phyloP scores from a whole-genome alignment of 352 stramenopile genomes.

The Globisporangium megalacanthum region DNA sequence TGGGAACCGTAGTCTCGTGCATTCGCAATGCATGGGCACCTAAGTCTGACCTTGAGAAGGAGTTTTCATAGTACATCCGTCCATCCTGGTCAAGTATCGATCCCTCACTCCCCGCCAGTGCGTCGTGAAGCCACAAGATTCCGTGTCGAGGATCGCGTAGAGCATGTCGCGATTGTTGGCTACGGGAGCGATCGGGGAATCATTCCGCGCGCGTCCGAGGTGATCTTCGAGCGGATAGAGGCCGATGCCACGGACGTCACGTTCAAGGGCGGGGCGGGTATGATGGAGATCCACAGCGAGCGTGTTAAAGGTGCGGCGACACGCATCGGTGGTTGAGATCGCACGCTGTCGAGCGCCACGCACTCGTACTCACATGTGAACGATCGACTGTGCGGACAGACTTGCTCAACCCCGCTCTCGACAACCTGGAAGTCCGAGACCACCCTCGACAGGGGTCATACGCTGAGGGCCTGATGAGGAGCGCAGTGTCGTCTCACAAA shows the following conservation, averaged over 20 bases:
- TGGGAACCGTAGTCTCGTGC: too few species aligned
- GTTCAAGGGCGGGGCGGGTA: slow-evolving; percentile 84
- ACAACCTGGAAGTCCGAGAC: slow-evolving; percentile 87
- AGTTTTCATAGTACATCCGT: too few species aligned
- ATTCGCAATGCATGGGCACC: too few species aligned
- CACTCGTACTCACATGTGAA: neutral
- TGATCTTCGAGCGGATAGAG: slow-evolving; percentile 82
- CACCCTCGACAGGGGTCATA: slow-evolving; percentile 83
- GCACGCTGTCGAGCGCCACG: neutral
- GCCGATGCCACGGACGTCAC: slow-evolving; percentile 34
- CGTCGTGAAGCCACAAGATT: too few species aligned
- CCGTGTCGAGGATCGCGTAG: too few species aligned
- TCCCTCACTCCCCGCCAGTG: too few species aligned
- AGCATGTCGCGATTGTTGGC: slow-evolving; percentile 88
- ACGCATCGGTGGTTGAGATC: neutral
- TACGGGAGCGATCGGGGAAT: slow-evolving; percentile 81
- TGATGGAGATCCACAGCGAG: slow-evolving; percentile 91
- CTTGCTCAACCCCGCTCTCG: slow-evolving; percentile 75
- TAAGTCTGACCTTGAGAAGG: too few species aligned
- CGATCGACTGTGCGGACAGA: slow-evolving; percentile 23
- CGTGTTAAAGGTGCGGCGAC: slow-evolving; percentile 60
- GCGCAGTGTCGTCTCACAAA: slow-evolving; percentile 72
- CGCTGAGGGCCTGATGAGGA: slow-evolving; percentile 70
- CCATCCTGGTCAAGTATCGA: too few species aligned
- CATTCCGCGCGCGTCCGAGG: slow-evolving; percentile 74